phyloP scores from a whole-genome alignment of 345 rosid genomes.

The Eucalyptus pauciflora region DNA sequence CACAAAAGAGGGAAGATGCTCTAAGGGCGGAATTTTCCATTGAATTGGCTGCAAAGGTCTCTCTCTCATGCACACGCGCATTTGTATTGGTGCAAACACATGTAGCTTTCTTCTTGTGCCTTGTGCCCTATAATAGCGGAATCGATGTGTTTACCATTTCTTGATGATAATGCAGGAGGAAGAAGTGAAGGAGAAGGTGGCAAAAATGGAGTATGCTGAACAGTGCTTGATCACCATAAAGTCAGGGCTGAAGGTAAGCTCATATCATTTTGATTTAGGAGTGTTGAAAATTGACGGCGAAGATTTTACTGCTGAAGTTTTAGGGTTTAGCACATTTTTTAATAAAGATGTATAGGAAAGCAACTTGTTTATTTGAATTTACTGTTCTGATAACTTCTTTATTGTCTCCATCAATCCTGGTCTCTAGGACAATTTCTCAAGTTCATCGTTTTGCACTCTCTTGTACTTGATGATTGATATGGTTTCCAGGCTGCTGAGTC shows the following conservation, averaged over 20 bases:
- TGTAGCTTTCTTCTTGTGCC: neutral
- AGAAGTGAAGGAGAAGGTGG: conserved; percentile 60
- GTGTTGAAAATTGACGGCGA: neutral
- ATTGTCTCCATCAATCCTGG: neutral
- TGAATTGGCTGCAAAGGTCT: conserved; percentile 62
- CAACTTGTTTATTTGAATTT: neutral
- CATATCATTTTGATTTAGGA: neutral
- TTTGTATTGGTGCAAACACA: neutral
- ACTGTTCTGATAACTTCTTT: neutral
- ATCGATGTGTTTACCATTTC: no score
- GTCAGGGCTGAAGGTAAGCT: conserved; percentile 74
- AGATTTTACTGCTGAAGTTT: neutral
- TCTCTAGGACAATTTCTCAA: neutral
- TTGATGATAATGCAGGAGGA: conserved; percentile 52
- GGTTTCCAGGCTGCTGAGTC: conserved; percentile 71
- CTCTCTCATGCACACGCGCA: neutral
- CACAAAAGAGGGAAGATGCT: conserved; percentile 80
- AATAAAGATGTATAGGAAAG: neutral
- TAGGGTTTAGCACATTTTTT: neutral
- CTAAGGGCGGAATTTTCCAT: conserved; percentile 63
- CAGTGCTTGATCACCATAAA: conserved; percentile 68
- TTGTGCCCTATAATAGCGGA: neutral
- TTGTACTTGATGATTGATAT: neutral
- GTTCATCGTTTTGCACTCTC: neutral
- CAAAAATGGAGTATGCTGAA: conserved; percentile 68